Evolutionary conservation across 129 eudicot species (phyloP), one percentile per base, ranked within the genome.

Genomic region (Silybum marianum): DNA sequence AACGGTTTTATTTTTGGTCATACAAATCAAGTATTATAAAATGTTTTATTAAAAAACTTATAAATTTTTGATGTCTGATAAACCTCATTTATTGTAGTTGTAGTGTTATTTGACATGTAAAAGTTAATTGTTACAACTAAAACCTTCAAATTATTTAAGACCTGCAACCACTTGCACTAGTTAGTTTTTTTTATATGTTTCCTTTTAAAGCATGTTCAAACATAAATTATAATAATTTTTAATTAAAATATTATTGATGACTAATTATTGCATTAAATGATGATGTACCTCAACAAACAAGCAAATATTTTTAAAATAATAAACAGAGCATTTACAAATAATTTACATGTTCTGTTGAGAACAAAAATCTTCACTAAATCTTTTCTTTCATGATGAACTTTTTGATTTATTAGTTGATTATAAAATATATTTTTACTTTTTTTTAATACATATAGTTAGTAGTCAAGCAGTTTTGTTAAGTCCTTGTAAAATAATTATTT

Each of bases 211-310:
- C 81, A 76, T 32, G 82, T 39, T 83, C 77, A 68, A 36, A 36
- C 19, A 65, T 26, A 26, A 10, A 30, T 21, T 18, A 19, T 9
- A 40, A 14, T 23, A 16, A 9, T 14, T 58, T 5, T 30, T 13
- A 11, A 22, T 7, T 36, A 26, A 22, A 16, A 67, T 28, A 65
- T 46, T 68, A 76, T 69, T 76, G 72, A 32, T 51, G 71, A 54
- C 44, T 54, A 77, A 76, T 83, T 58, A 77, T 71, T 77, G 40
- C 68, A 16, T 24, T 40, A 58, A 19, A 30, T 83, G 78, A 83
- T 71, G 65, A 39, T 83, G 86, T 40, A 58, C 68, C 82, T 63
- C 16, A 71, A 71, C 81, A 58, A 83, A 66, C 67, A 82, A 60
- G 76, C 78, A 77, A 9, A n/a, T 70, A 76, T 51, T 26, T 58